Evolutionary conservation across 441 rosid species (phyloP).

Genomic region (Francoa sonchifolia): DNA sequence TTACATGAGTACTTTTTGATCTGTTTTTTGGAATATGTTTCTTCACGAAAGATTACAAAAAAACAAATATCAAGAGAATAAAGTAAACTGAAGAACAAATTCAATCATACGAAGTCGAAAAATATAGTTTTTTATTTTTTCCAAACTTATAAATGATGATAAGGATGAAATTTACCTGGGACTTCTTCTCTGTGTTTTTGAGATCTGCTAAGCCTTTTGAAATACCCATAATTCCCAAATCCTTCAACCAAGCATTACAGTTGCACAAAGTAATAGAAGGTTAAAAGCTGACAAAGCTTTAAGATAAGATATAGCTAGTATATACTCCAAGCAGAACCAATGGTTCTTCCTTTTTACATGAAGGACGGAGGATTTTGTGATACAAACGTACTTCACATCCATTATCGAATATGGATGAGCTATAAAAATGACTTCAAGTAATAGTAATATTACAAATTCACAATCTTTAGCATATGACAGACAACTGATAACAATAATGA

Average conservation of each 20-base stretch:
- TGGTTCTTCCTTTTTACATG: no score
- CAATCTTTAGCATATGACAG: not conserved
- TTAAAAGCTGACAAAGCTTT: no score
- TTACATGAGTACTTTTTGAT: slow-evolving; percentile 1
- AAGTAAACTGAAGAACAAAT: not conserved
- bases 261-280: not conserved
- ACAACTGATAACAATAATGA: not conserved
- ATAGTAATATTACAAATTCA: no score
- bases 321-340: no score
- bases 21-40: slow-evolving; percentile 19
- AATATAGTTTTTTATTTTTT: not conserved
- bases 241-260: slow-evolving; percentile 20
- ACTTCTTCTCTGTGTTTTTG: slow-evolving; percentile 13
- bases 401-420: no score
- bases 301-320: not conserved
- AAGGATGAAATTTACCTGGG: slow-evolving; percentile 13
- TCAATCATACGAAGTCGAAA: not conserved
- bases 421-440: no score
- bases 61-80: not conserved
- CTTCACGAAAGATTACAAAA: slow-evolving; percentile 1
- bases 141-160: not conserved
- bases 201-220: slow-evolving; percentile 15
- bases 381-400: no score
- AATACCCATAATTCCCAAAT: slow-evolving; percentile 29
- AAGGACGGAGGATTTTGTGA: no score